phyloP scores from a whole-genome alignment of 176 grass and related monocot species.

The Aegilops longissima region DNA sequence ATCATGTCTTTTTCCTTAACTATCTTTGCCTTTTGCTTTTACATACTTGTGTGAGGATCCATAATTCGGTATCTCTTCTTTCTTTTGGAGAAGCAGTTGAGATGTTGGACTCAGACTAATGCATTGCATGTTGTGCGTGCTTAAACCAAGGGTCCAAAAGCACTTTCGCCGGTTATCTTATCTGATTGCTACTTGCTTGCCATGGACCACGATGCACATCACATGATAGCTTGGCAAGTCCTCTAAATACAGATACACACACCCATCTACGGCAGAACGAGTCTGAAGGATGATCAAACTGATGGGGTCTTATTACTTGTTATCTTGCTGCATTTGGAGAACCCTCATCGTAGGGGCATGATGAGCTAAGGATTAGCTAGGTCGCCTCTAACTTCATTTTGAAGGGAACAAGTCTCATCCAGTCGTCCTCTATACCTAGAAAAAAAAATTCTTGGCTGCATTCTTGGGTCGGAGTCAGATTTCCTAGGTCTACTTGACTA shows the following conservation, averaged over 20 bases:
- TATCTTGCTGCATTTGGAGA: not conserved
- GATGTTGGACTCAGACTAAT: conserved; percentile 22
- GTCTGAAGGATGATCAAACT: not conserved
- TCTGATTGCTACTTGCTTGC: not conserved
- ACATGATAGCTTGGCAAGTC: not conserved
- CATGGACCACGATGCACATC: conserved; percentile 15
- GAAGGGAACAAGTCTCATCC: not conserved
- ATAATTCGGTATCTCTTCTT: not conserved
- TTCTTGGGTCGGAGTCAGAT: not conserved
- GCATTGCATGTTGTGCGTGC: conserved; percentile 5
- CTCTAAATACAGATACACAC: not conserved
- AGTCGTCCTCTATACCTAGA: not conserved
- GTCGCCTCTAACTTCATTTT: not conserved
- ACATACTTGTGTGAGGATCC: not conserved
- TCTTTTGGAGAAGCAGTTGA: conserved; percentile 19
- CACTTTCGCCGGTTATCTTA: conserved; percentile 4
- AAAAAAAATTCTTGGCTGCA: not conserved
- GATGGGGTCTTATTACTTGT: not conserved
- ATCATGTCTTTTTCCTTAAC: too few relatives aligned
- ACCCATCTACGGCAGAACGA: not conserved
- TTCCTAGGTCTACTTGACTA: conserved; percentile 7
- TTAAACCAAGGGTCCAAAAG: conserved; percentile 6
- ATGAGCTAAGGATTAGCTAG: not conserved
- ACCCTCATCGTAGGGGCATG: not conserved
- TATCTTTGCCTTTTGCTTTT: not conserved